phyloP scores from a whole-genome alignment of 768 basidiomycete species.

The Mycena epipterygia region DNA sequence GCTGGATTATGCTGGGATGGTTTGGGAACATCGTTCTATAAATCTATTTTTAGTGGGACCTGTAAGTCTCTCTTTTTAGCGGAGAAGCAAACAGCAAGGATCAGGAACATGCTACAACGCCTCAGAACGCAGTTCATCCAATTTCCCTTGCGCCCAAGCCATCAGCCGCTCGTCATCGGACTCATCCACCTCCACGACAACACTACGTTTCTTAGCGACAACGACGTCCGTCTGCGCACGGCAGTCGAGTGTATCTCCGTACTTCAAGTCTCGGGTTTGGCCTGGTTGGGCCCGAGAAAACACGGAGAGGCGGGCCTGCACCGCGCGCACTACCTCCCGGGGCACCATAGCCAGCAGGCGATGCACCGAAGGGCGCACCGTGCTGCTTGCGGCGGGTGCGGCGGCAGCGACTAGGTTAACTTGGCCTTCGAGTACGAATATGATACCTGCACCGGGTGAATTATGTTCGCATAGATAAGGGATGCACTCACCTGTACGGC shows the following conservation, averaged over 20 bases:
- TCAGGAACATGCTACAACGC: too few relatives aligned
- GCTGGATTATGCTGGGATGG: too few relatives aligned
- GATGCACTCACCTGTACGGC: not conserved
- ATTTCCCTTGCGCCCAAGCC: not conserved
- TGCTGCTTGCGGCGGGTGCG: not conserved
- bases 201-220: not conserved
- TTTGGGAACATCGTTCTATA: too few relatives aligned
- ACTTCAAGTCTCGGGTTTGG: not conserved
- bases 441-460: not conserved
- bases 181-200: not conserved
- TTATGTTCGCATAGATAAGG: not conserved
- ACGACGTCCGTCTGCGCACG: not conserved
- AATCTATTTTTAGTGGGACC: too few relatives aligned
- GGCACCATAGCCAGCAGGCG: not conserved
- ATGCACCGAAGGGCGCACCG: not conserved
- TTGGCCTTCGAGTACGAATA: not conserved
- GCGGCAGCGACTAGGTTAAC: not conserved
- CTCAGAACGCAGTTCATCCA: too few relatives aligned
- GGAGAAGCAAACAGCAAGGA: too few relatives aligned
- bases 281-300: not conserved
- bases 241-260: not conserved
- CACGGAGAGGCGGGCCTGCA: not conserved
- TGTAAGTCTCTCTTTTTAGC: too few relatives aligned
- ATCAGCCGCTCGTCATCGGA: not conserved
- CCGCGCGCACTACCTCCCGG: not conserved